Evolutionary conservation across 345 rosid species (phyloP).

Genomic region (Sapria himalayana): DNA sequence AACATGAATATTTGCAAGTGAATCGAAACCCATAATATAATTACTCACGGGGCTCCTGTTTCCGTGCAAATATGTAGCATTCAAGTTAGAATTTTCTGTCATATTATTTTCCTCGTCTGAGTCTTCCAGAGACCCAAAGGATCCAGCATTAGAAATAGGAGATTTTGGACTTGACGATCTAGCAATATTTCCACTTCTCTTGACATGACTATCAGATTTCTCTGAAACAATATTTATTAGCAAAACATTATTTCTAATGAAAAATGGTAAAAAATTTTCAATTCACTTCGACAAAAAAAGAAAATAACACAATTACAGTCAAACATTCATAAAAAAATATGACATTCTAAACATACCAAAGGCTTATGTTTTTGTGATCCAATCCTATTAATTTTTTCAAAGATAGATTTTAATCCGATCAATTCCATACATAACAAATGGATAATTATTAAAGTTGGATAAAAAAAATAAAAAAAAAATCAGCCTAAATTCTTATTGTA

Average conservation of each 20-base stretch:
- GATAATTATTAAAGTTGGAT: no score
- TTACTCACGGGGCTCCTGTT: conserved; percentile 69
- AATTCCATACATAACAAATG: no score
- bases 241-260: no score
- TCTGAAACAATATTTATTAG: conserved; percentile 21
- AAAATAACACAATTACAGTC: not conserved
- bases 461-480: no score
- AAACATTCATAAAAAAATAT: no score
- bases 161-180: conserved; percentile 86
- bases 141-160: conserved; percentile 86
- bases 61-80: conserved; percentile 35
- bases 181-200: conserved; percentile 38
- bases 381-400: no score
- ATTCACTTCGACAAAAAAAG: not conserved
- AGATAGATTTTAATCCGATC: no score
- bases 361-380: no score
- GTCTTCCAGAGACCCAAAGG: conserved; percentile 76
- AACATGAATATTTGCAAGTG: not conserved
- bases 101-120: conserved; percentile 84
- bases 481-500: no score
- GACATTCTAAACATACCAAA: no score
- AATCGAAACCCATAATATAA: not conserved
- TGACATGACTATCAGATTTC: conserved; percentile 35
- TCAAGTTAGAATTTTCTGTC: conserved; percentile 39
- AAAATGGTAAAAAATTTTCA: not conserved